Evolutionary conservation across 2,329 filamentous ascomycete genomes (phyloP), one percentile per base, ranked within the genome.

Genomic region (Coccinonectria pachysandricola): DNA sequence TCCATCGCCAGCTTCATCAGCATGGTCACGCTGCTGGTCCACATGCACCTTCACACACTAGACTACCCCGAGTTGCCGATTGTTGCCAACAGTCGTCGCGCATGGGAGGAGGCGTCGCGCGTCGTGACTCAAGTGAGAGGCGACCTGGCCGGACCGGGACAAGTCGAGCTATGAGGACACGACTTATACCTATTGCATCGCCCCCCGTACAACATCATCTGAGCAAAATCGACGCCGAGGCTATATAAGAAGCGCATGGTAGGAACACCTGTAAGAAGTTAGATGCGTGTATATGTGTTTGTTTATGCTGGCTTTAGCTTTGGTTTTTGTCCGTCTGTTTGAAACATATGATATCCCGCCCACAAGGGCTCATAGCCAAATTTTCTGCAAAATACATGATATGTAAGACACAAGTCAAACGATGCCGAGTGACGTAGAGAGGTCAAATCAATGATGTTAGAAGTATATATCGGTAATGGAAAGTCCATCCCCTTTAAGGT

Each of bases 1-100:
- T 83, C 77, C 26, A 72, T 81, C 36, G 76, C 79, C 19, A 81
- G 75, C 55, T 85, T 82, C 56, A 67, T 83, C 43, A 83, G 72
- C 56, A 81, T 86, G 75, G 68, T 75, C 27, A 68, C 70, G 8
- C 56, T 86, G 26, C 62, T 86, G 12, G 55, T 73, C 7, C 75
- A 84, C 47, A 64, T 81, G 28, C 75, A 85, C 49, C 54, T 69
- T 30, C 70, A 68, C 32, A 64, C 73, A 14, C 60, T 68, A 29
- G 69, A 75, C 36, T 75, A 78, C 46, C 66, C 71, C 7, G 59
- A 71, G 28, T 64, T 77, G 28, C 75, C 75, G 2, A 48, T 75
- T 13, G 59, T 74, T 30, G 55, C 60, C 11, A 55, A 66, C 11
- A 44, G 36, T 2, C 42, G 40, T 4, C 42, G 34, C 9, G 28